phyloP scores from a whole-genome alignment of 2,329 filamentous ascomycete species.

The Colletotrichum eremochloae region DNA sequence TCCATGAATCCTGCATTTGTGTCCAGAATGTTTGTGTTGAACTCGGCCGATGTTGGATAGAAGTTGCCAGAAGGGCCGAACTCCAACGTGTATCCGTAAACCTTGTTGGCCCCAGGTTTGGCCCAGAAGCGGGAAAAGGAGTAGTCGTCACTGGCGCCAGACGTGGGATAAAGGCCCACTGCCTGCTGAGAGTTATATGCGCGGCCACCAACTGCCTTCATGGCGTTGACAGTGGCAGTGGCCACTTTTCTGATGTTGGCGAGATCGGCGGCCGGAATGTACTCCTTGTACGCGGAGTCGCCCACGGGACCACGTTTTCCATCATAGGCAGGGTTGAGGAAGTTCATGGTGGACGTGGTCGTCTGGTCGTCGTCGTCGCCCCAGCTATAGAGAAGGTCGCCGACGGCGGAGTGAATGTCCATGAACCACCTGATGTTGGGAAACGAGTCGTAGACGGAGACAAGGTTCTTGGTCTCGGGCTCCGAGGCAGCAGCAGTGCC shows the following conservation, averaged over 20 bases:
- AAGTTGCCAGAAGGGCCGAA: constrained; percentile 55
- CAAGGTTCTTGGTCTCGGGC: constrained; percentile 62
- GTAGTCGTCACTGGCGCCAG: constrained; percentile 55
- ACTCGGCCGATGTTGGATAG: constrained; percentile 55
- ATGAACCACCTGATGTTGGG: constrained; percentile 63
- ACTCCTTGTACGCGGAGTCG: constrained; percentile 55
- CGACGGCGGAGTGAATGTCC: constrained; percentile 63
- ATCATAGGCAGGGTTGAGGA: constrained; percentile 61
- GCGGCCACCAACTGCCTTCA: constrained; percentile 54
- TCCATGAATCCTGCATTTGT: constrained; percentile 59
- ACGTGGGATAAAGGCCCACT: constrained; percentile 53
- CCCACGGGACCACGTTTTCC: constrained; percentile 57
- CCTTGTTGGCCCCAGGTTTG: constrained; percentile 52
- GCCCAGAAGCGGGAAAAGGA: constrained; percentile 53
- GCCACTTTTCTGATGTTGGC: constrained; percentile 51
- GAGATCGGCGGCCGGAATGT: constrained; percentile 52
- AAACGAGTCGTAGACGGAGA: constrained; percentile 62
- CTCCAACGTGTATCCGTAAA: constrained; percentile 55
- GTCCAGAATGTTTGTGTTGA: constrained; percentile 56
- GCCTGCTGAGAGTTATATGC: constrained; percentile 50
- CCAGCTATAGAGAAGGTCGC: constrained; percentile 64
- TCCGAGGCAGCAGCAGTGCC: constrained; percentile 62
- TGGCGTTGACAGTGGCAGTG: constrained; percentile 50
- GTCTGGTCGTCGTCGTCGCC: constrained; percentile 62
- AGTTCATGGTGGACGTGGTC: constrained; percentile 57